phyloP scores from a whole-genome alignment of 306 rosid species.

The Canavalia ensiformis region DNA sequence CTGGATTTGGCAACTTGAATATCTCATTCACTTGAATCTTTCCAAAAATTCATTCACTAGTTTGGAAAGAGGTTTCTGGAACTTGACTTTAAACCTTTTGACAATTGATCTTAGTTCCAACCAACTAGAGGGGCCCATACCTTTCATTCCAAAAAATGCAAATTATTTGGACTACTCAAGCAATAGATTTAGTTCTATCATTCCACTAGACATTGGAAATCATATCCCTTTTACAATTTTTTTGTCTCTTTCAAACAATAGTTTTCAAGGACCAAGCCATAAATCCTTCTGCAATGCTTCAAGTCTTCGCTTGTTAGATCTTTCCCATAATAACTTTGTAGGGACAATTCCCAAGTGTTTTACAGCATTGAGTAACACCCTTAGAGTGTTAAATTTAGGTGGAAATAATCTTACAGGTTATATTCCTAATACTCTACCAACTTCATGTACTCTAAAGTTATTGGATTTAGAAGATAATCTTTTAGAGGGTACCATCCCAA shows the following conservation, averaged over 20 bases:
- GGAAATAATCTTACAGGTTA: conserved; percentile 41
- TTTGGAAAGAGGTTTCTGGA: background rate
- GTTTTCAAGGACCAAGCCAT: conserved; percentile 37
- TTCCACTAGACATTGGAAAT: conserved; percentile 41
- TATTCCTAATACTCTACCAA: conserved; percentile 7
- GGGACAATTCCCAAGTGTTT: conserved; percentile 53
- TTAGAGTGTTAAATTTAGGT: conserved; percentile 38
- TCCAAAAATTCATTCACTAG: conserved; percentile 12
- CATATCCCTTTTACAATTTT: background rate
- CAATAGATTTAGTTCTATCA: conserved; percentile 25
- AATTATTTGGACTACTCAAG: conserved; percentile 40
- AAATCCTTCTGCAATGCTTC: conserved; percentile 47
- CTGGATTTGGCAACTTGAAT: conserved; percentile 27
- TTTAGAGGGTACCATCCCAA: conserved; percentile 41
- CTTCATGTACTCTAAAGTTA: conserved; percentile 40
- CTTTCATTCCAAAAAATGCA: background rate
- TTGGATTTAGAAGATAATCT: conserved; percentile 49
- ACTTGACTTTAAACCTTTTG: background rate
- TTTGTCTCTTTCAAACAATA: conserved; percentile 48
- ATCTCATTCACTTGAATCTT: background rate
- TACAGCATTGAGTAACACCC: background rate
- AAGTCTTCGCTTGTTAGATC: conserved; percentile 47
- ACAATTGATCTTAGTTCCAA: conserved; percentile 23
- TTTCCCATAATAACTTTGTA: conserved; percentile 46
- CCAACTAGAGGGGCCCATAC: conserved; percentile 1